Percentiles rank a stretch among this genome's conserved stretches.
These are phyloP conservation scores for Umbelopsis isabellina DNA, from an alignment of 192 early-diverging fungal species.

Conservation along the genomic window DNA sequence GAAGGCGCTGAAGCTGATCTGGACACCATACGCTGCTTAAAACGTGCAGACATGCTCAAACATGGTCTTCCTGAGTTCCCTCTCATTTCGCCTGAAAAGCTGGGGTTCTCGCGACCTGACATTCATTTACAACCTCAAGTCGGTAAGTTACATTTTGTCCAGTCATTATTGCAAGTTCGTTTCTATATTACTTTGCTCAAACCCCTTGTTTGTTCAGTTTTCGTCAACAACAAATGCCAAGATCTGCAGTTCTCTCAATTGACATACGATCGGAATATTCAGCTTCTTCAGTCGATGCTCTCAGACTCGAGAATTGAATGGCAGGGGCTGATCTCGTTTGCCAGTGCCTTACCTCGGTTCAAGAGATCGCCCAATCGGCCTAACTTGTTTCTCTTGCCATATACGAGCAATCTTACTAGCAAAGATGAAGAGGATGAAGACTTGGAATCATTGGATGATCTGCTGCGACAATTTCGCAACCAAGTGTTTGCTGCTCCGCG, in stretches of 20 bases:
- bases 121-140: conserved; percentile 43
- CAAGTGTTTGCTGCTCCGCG: conserved; percentile 44
- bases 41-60: conserved; percentile 40
- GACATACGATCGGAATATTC: conserved; percentile 20
- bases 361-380: background rate
- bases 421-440: background rate
- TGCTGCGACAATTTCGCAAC: conserved; percentile 36
- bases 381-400: conserved; percentile 46
- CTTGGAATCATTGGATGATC: conserved; percentile 31
- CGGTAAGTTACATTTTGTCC: conserved; percentile 21
- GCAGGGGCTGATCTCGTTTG: conserved; percentile 33
- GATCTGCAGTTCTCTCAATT: conserved; percentile 30
- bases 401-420: background rate
- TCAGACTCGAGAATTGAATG: conserved; percentile 38
- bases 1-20: conserved; percentile 44
- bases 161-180: background rate
- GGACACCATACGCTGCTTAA: conserved; percentile 30
- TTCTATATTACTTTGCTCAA: background rate
- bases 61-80: conserved; percentile 36
- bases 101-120: conserved; percentile 18
- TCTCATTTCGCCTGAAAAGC: conserved; percentile 21
- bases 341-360: conserved; percentile 32
- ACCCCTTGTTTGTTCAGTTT: conserved; percentile 23
- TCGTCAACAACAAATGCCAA: conserved; percentile 42
- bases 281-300: conserved; percentile 27